Evolutionary conservation across 176 grass and related monocot genomes (phyloP).

Genomic region (Tuctoria greenei): DNA sequence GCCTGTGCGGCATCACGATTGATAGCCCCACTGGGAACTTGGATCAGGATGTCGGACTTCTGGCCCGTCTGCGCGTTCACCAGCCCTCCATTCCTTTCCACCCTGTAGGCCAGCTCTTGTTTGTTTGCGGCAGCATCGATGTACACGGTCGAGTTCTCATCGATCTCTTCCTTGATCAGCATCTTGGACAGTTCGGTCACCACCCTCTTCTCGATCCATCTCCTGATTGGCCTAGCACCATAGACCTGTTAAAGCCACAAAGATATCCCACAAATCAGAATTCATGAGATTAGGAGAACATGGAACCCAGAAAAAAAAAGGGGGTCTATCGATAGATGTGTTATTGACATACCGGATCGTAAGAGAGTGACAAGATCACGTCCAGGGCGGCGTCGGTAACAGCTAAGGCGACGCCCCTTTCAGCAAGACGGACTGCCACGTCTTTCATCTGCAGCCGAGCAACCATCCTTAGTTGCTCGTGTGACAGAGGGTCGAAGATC

Average conservation of each 20-base stretch:
- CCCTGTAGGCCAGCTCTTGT: conserved; percentile 61
- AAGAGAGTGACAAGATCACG: not conserved
- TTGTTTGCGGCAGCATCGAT: conserved; percentile 53
- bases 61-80: conserved; percentile 66
- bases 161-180: conserved; percentile 86
- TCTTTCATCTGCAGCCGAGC: not conserved
- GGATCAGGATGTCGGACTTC: conserved; percentile 74
- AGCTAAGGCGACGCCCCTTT: not conserved
- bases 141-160: conserved; percentile 76
- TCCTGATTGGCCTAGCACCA: not conserved
- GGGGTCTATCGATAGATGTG: not conserved
- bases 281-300: not conserved
- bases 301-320: not conserved
- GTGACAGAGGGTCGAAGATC: not conserved
- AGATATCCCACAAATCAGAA: not conserved
- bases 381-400: not conserved
- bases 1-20: conserved; percentile 28
- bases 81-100: conserved; percentile 61
- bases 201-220: conserved; percentile 62
- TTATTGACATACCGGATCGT: not conserved
- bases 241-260: not conserved
- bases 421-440: not conserved
- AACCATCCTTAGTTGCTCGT: not conserved
- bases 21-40: conserved; percentile 53
- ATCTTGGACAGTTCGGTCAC: conserved; percentile 85